phyloP scores from a whole-genome alignment of 495 filamentous ascomycete genomes.

The Lindgomyces ingoldianus region DNA sequence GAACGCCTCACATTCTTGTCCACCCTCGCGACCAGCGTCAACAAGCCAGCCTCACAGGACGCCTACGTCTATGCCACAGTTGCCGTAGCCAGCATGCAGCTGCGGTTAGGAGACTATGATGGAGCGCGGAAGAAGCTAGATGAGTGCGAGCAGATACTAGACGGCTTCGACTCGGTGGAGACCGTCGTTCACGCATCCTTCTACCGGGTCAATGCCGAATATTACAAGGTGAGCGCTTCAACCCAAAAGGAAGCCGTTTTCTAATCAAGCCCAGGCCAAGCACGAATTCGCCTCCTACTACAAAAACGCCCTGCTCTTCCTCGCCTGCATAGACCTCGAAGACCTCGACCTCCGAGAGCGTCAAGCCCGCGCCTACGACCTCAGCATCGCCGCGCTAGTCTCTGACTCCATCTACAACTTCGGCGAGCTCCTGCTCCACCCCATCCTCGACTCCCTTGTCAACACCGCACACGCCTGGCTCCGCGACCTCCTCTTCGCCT shows the following conservation, averaged over 20 bases:
- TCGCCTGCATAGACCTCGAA: slow-evolving; percentile 87
- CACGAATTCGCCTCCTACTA: slow-evolving; percentile 93
- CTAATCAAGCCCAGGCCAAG: slow-evolving; percentile 56
- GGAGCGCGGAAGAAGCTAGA: slow-evolving; percentile 84
- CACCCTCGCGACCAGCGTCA: slow-evolving; percentile 79
- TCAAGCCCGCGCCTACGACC: slow-evolving; percentile 81
- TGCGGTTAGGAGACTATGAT: slow-evolving; percentile 71
- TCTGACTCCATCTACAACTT: slow-evolving; percentile 98
- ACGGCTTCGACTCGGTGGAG: slow-evolving; percentile 92
- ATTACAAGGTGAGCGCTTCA: slow-evolving; percentile 67
- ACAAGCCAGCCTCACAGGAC: slow-evolving; percentile 91
- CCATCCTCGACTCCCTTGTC: slow-evolving; percentile 82
- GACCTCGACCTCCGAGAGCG: slow-evolving; percentile 71
- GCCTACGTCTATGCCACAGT: slow-evolving; percentile 92
- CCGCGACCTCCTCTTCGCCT: slow-evolving; percentile 89
- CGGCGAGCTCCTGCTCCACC: slow-evolving; percentile 95
- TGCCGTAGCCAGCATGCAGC: slow-evolving; percentile 84
- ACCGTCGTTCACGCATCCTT: slow-evolving; percentile 94
- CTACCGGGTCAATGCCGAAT: slow-evolving; percentile 93
- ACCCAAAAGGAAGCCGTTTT: background rate
- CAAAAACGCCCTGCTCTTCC: slow-evolving; percentile 95
- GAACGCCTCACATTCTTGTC: slow-evolving; percentile 87
- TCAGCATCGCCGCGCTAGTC: slow-evolving; percentile 86
- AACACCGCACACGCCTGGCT: slow-evolving; percentile 75
- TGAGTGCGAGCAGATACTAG: slow-evolving; percentile 80